These are phyloP conservation scores for Nigrograna mackinnonii DNA, from an alignment of 2,329 filamentous ascomycete species.

Conservation along the genomic window DNA sequence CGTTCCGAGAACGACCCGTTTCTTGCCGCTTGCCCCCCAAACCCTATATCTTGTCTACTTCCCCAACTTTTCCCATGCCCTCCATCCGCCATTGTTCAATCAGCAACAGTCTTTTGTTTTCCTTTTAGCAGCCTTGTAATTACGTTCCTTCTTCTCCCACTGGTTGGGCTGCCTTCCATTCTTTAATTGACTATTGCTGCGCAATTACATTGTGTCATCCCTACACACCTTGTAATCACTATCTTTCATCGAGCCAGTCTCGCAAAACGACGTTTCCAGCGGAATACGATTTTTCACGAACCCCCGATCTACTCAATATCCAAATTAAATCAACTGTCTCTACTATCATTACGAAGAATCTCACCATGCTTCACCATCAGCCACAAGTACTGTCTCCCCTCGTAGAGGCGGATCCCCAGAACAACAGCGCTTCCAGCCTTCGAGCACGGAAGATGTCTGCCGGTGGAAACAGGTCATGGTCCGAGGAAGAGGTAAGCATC, in stretches of 20 bases:
- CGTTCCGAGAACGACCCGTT: constrained; percentile 29
- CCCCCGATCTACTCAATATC: constrained; percentile 40
- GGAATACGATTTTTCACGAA: constrained; percentile 29
- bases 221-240: constrained; percentile 5
- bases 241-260: constrained; percentile 42
- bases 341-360: constrained; percentile 1
- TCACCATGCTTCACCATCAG: constrained; percentile 42
- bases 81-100: constrained; percentile 43
- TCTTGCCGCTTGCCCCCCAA: constrained; percentile 25
- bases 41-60: constrained; percentile 39
- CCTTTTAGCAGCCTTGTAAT: constrained; percentile 45
- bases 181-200: constrained; percentile 51
- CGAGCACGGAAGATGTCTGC: constrained; percentile 72
- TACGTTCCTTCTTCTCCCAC: constrained; percentile 56
- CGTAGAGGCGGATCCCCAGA: constrained; percentile 37
- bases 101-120: constrained; percentile 42
- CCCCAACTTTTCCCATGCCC: constrained; percentile 41
- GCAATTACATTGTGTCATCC: constrained; percentile 39
- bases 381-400: constrained; percentile 43
- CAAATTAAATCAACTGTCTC: constrained; percentile 9
- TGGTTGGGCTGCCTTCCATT: constrained; percentile 59
- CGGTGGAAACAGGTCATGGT: constrained; percentile 80
- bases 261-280: constrained; percentile 47
- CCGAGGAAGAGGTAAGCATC: constrained; percentile 72
- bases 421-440: constrained; percentile 49